Base-by-base conservation (phyloP, 2,329 filamentous ascomycete species). In the Monosporascus cannonballus region DNA sequence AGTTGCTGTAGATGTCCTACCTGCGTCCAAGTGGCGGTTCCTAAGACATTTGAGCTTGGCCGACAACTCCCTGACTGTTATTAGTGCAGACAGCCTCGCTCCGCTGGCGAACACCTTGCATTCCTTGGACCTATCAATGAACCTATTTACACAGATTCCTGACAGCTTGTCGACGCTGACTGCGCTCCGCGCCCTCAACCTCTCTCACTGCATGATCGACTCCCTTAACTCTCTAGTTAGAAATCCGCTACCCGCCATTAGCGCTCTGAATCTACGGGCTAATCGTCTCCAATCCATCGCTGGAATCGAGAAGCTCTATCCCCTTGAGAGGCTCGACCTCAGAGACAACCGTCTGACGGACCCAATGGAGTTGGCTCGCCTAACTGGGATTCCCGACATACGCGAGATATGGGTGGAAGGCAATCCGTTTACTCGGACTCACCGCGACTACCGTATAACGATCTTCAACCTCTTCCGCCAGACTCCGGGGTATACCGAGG, bases 121-220 rank as follows among this genome's bases (percentile, higher is more conserved):
- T 65, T 97, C 94, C 0, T 79, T 99, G 51, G 94, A 99, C 68
- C 76, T 99, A 47, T 97, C 94, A 1, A 85, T 85, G 49, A 99
- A 99, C 65, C 83, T 96, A 34, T 96, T 99, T 69, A 85, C 84
- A n/a, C 89, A 96, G 68, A 87, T 97, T 51, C 94, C 94, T 1
- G 94, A 97, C 68, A 94, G 89, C 63, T 75, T 99, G 53, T 87
- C 92, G 14, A 89, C 84, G 9, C 76, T 99, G 53, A 91, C 90
- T 20, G 87, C 90, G 27, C 80, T 99, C n/a, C 85, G 92, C 58
- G 92, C 94, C 24, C 75, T 99, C 51, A 97, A 99, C 64, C 78
- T 99, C 25, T 96, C 93, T 4, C 89, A 96, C 64, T 97, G 93
- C 77, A 96, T 97, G 92, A 97, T 99, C 57, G 89, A 93, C 61